Base-by-base conservation (phyloP, 768 basidiomycete species). In the Termitomyces sp. region DNA sequence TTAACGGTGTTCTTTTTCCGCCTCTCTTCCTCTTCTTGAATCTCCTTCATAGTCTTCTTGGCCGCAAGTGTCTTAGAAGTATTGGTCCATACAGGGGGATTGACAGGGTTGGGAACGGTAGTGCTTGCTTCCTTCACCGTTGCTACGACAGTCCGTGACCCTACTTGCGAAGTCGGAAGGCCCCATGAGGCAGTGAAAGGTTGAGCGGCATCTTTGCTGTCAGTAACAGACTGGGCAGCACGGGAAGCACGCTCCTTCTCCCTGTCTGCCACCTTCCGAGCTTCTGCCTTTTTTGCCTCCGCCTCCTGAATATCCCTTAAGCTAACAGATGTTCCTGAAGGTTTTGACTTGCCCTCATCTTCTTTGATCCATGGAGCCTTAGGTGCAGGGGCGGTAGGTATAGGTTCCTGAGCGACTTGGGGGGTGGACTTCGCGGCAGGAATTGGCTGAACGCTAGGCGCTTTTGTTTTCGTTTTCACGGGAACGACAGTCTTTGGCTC, bases 1-100 rank as follows among this genome's bases (percentile, higher is more conserved):
- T 88, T 89, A 7, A 77, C 74, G 0, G 79, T 79, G 33, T 76
- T 67, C 74, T 88, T 91, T 80, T 94, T 95, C 63, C 90, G 83
- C 64, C 79, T 84, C 74, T 96, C 94, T 70, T 99, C 97, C 68
- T 99, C 97, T 74, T 98, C 96, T 70, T 96, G 93, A 44, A 99
- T 99, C 78, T 99, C 95, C 79, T 96, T 98, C 89, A 99, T 89
- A 2, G 92, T 92, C 81, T 94, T 97, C 80, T 94, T 96, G 7
- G 82, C 71, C 3, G 78, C 71, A 11, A 77, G 76, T 7, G 81
- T 73, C 69, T 86, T 88, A 28, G 74, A 75, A 16, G 83, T 76
- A 67, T 81, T 86, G 11, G 88, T 90, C 93, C 94, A 96, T 20
- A 92, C 93, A 16, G 86, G 83, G 6, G 82, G 68, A 16, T 76